Evolutionary conservation across 495 filamentous ascomycete genomes (phyloP), one percentile per base, ranked within the genome.

Genomic region (Hypomontagnella submonticulosa): DNA sequence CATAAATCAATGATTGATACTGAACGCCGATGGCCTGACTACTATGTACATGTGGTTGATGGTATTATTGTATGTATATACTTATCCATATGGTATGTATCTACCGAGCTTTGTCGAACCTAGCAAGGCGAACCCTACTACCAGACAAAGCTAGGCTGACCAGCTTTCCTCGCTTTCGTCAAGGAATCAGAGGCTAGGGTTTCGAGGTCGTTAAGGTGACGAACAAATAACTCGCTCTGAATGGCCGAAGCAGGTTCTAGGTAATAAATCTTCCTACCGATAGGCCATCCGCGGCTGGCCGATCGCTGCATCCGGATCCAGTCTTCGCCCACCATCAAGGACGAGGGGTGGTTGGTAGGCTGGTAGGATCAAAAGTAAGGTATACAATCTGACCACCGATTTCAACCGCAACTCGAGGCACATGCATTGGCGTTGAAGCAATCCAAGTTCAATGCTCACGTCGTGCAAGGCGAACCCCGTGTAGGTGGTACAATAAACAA

Each of bases 401-500:
- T 59, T 34, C 18, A 50, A 57, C 34, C n/a, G 16, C 63, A 54
- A 61, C 53, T 52, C 43, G 51, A 42, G 40, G 37, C 60, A 51
- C 50, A 49, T 56, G 60, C 54, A 69, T 69, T 49, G 46, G 53
- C 33, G 20, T 51, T 27, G 47, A 58, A 15, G 58, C 51, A 62
- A 57, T 58, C n/a, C 37, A 40, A 32, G 48, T 34, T 52, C 37
- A 27, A 57, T 40, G 46, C 34, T 40, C 41, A 50, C 34, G 60
- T 64, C 34, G 56, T 55, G 53, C 50, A 63, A 52, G 57, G 57
- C 60, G 42, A 64, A 61, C 37, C 42, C 43, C 40, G 40, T 40
- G 47, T 9, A 12, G 57, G 56, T 60, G 52, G 48, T 57, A 61
- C 52, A 58, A 67, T 68, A 68, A 68, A 68, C 65, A 68, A 68